Percentiles rank a stretch among this genome's conserved stretches.
Conservation (phyloP, 2,329 filamentous ascomycete species). For the Sporothrix curviconia region DNA sequence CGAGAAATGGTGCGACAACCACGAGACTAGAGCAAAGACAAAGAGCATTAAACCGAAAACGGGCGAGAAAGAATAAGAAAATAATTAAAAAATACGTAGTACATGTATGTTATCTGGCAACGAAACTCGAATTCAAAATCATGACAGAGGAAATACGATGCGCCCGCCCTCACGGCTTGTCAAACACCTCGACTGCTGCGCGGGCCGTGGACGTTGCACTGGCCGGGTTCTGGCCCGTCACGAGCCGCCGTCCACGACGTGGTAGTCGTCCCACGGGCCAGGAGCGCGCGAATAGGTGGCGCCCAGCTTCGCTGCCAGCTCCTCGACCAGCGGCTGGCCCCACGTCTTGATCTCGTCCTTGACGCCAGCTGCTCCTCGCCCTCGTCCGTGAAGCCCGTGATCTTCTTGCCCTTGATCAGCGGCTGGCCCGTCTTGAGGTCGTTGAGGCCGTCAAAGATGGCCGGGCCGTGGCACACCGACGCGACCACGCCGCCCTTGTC, state of each 20-base stretch:
- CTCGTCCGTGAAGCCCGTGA: slow-evolving; percentile 36
- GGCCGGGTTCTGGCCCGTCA: slow-evolving; percentile 37
- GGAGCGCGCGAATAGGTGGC: slow-evolving; percentile 13
- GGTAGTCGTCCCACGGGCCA: slow-evolving; percentile 27
- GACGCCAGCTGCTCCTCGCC: slow-evolving; percentile 30
- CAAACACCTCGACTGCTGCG: slow-evolving; percentile 33
- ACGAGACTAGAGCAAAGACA: too few species aligned
- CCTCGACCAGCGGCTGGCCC: slow-evolving; percentile 30
- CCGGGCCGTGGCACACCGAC: slow-evolving; percentile 36
- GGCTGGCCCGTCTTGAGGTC: slow-evolving; percentile 29
- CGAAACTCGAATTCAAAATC: neutral
- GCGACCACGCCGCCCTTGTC: slow-evolving; percentile 35
- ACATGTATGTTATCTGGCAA: too few species aligned
- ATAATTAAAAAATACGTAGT: neutral
- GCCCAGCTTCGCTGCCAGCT: slow-evolving; percentile 22
- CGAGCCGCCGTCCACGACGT: slow-evolving; percentile 31
- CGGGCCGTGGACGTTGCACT: slow-evolving; percentile 33
- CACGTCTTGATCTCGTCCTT: slow-evolving; percentile 28
- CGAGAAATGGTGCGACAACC: too few species aligned
- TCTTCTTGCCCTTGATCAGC: slow-evolving; percentile 31
- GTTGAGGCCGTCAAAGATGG: slow-evolving; percentile 31
- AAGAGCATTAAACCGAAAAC: too few species aligned
- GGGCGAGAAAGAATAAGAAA: neutral
- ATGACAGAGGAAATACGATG: neutral
- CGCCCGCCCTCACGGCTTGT: slow-evolving; percentile 24